These are phyloP conservation scores for Penicillium sumatraense DNA, from an alignment of 2,329 filamentous ascomycete species.

Conservation along the genomic window DNA sequence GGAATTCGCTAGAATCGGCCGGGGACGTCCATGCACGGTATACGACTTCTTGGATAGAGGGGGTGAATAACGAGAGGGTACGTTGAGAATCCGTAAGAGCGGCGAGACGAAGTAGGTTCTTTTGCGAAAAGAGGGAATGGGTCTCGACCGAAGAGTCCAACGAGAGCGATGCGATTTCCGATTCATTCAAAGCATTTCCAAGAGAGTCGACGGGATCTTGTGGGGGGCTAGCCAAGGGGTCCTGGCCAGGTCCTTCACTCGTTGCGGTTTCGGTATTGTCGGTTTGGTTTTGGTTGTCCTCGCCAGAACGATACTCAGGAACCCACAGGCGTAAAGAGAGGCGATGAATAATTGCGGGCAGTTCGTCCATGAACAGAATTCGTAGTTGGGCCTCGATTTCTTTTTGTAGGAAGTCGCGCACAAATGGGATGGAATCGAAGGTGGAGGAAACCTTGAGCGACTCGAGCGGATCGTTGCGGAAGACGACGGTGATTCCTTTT, in stretches of 20 bases:
- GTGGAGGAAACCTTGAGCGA: slow-evolving; percentile 98
- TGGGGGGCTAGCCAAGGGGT: slow-evolving; percentile 81
- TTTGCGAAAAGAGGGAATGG: slow-evolving; percentile 91
- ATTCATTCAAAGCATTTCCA: slow-evolving; percentile 75
- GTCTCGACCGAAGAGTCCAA: slow-evolving; percentile 80
- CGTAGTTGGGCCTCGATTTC: slow-evolving; percentile 94
- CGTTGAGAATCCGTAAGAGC: slow-evolving; percentile 85
- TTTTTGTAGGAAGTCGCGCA: slow-evolving; percentile 93
- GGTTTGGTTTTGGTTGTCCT: slow-evolving; percentile 59
- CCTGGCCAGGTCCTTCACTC: slow-evolving; percentile 66
- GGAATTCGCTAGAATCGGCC: slow-evolving; percentile 69
- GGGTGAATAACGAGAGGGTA: slow-evolving; percentile 88
- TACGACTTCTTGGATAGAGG: slow-evolving; percentile 84
- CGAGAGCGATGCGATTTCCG: slow-evolving; percentile 75
- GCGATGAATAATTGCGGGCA: slow-evolving; percentile 94
- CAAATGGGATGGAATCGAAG: slow-evolving; percentile 98
- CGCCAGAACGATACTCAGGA: slow-evolving; percentile 76
- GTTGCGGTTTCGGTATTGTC: slow-evolving; percentile 52
- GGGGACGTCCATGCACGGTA: slow-evolving; percentile 90
- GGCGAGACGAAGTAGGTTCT: slow-evolving; percentile 83
- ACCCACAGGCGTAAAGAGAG: slow-evolving; percentile 88
- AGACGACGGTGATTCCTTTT: slow-evolving; percentile 94
- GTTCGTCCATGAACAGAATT: slow-evolving; percentile 95
- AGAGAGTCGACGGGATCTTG: slow-evolving; percentile 80
- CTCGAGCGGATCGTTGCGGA: slow-evolving; percentile 96